Percentiles rank a stretch among this genome's conserved stretches.
These are phyloP conservation scores for Setomelanomma holmii DNA, from an alignment of 2,329 filamentous ascomycete genomes.

Conservation along the genomic window DNA sequence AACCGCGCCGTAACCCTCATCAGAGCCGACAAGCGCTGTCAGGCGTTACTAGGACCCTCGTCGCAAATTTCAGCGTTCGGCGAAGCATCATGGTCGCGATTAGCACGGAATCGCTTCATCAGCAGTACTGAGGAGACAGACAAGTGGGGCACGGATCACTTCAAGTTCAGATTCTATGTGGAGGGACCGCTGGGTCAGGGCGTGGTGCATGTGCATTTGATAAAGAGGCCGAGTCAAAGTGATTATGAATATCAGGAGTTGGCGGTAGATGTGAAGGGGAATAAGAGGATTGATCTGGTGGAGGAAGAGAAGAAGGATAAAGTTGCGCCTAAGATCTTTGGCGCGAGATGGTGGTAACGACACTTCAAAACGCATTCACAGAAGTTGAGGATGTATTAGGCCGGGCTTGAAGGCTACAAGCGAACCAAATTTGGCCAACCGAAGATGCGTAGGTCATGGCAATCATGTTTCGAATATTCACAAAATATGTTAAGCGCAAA, in stretches of 20 bases:
- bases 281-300: constrained; percentile 55
- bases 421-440: no score
- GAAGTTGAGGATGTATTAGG: no score
- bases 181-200: constrained; percentile 79
- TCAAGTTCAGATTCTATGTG: constrained; percentile 85
- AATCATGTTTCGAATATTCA: no score
- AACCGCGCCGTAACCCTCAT: constrained; percentile 84
- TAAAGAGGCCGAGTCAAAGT: constrained; percentile 67
- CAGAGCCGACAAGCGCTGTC: constrained; percentile 73
- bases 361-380: neutral
- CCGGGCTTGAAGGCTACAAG: no score
- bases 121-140: constrained; percentile 73
- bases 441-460: no score
- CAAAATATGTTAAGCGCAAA: no score
- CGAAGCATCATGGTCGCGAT: constrained; percentile 80
- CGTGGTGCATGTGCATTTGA: constrained; percentile 78
- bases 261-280: constrained; percentile 78
- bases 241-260: constrained; percentile 83
- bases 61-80: constrained; percentile 82
- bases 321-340: constrained; percentile 46
- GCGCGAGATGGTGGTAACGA: constrained; percentile 45
- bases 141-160: constrained; percentile 75
- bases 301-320: constrained; percentile 34
- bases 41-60: constrained; percentile 74
- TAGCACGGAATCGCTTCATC: constrained; percentile 70